Evolutionary conservation across 352 stramenopile genomes (phyloP).

Genomic region (Pelagophyceae sp.): DNA sequence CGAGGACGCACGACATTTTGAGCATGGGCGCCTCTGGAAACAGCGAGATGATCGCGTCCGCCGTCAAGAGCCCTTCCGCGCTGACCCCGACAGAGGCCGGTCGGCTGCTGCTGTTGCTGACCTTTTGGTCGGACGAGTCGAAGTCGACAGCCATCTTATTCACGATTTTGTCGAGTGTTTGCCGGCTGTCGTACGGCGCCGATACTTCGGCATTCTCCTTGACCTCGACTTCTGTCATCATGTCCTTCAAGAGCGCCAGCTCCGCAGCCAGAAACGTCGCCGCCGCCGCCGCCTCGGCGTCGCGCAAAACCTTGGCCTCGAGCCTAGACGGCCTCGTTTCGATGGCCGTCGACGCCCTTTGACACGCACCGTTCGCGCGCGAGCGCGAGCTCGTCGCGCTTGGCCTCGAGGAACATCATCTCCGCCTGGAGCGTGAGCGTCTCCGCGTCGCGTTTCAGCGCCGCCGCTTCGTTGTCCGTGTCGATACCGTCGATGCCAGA

Average conservation of each 20-base stretch:
- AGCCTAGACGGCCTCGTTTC: background rate
- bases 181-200: no score
- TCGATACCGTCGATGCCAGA: no score
- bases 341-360: background rate
- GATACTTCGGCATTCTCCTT: no score
- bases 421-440: background rate
- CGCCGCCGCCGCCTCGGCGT: background rate
- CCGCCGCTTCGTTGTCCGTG: background rate
- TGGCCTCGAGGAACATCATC: conserved; percentile 6
- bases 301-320: background rate
- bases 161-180: no score
- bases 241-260: background rate
- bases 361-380: background rate
- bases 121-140: no score
- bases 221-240: no score
- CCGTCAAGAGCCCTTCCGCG: background rate
- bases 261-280: background rate
- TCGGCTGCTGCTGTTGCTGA: no score
- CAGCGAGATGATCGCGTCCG: background rate
- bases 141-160: no score
- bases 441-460: background rate
- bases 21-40: conserved; percentile 4
- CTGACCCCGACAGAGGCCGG: no score
- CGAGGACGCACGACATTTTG: background rate
- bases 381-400: background rate